Evolutionary conservation across 257 asterid genomes (phyloP).

Genomic region (Dorcoceras hygrometricum): DNA sequence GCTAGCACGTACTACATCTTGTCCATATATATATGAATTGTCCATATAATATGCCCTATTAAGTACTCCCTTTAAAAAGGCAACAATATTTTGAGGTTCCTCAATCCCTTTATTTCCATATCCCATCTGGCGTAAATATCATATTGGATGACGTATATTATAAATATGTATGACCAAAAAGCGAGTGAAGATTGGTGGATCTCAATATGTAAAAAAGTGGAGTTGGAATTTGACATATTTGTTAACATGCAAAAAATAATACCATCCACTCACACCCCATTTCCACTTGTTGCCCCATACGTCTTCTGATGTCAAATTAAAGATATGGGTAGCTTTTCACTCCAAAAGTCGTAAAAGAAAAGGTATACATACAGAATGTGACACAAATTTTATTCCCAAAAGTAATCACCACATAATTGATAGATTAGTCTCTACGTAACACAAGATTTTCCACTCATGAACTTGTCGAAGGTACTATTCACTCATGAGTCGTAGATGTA

Average conservation of each 20-base stretch:
- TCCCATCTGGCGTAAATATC: background rate
- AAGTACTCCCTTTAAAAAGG: background rate
- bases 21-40: too few species aligned
- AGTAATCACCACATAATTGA: background rate
- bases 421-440: background rate
- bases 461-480: too few species aligned
- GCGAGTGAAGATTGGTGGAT: background rate
- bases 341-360: background rate
- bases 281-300: background rate
- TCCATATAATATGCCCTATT: too few species aligned
- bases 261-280: background rate
- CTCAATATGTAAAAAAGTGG: background rate
- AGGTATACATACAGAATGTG: background rate
- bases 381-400: background rate
- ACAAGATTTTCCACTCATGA: background rate
- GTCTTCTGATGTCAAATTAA: background rate
- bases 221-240: background rate
- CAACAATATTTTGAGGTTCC: background rate
- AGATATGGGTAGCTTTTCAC: background rate
- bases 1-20: background rate
- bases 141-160: background rate
- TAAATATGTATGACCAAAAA: too few species aligned
- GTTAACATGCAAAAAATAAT: background rate
- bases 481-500: too few species aligned
- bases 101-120: background rate